Base-by-base conservation (phyloP, 1,139 yeast species). In the Sporopachydermia cereana region DNA sequence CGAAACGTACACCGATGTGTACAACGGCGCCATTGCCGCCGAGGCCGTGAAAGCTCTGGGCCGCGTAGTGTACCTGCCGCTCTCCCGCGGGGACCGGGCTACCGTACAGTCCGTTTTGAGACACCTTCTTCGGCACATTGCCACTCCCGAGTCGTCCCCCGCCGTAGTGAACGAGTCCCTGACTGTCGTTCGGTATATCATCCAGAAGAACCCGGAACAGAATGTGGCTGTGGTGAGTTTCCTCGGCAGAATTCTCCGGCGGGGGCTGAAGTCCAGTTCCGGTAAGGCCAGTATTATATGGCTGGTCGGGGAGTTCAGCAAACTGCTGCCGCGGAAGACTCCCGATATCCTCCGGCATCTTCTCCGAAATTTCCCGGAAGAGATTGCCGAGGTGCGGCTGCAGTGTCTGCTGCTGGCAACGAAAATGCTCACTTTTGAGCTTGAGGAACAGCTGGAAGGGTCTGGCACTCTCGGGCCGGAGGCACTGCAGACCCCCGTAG, bases 261-360 rank as follows among this genome's bases (percentile, higher is more conserved):
- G 55, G 52, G 20, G 44, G 48, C 3, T 49, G 55, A 3, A 44
- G 50, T 49, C 60, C 1, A 44, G 52, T 5, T 51, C 53, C 17
- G 95, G 97, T 0, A 76, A 79, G 51, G 88, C 95, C 1, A 83
- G 93, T 47, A 79, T 88, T 20, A 72, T 91, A 17, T 93, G 97
- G 97, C 71, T 89, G 12, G 75, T 91, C 42, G 96, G 97, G 2
- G 97, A 91, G 57, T 81, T 84, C 56, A 61, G 72, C 1, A 60
- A 61, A 1, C 54, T 66, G 9, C 69, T 70, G 14, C 69, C 72
- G n/a, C 61, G 62, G 22, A 69, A 84, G 43, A 86, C 86, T 1
- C 93, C 94, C 0, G 96, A 91, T 59, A 76, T 86, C 1, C 66
- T 88, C 47, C 69, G 96, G 45, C 62, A 64, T 5, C 62, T 83